Percentiles rank a stretch among this genome's conserved stretches.
These are phyloP conservation scores for Backusella circina DNA, from an alignment of 192 early-diverging fungal genomes.

Conservation along the genomic window DNA sequence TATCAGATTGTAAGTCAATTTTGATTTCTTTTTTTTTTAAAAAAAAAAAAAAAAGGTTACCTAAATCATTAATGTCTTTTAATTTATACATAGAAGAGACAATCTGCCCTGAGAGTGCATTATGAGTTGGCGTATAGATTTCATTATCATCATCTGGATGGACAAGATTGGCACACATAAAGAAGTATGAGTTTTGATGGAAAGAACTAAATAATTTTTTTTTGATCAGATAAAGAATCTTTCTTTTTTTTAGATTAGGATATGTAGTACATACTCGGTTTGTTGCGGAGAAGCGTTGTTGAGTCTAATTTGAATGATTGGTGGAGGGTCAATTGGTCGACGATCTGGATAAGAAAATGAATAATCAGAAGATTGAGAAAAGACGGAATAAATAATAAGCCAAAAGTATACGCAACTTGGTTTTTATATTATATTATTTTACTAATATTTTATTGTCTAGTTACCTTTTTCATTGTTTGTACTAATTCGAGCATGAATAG, in stretches of 20 bases:
- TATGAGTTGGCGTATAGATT: constrained; percentile 61
- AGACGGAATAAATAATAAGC: not conserved
- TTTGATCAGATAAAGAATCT: not conserved
- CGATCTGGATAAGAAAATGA: constrained; percentile 11
- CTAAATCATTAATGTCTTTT: constrained; percentile 71
- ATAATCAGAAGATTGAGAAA: not conserved
- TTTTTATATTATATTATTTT: not conserved
- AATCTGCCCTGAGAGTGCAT: constrained; percentile 79
- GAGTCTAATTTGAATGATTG: constrained; percentile 19
- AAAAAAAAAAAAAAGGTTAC: constrained; percentile 8
- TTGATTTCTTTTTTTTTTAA: not conserved
- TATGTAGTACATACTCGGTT: constrained; percentile 4
- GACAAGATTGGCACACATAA: constrained; percentile 89
- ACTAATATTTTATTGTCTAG: not conserved
- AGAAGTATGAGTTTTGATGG: constrained; percentile 83
- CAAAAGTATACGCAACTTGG: not conserved
- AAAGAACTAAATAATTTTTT: constrained; percentile 19
- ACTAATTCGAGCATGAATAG: constrained; percentile 8
- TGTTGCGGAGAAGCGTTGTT: constrained; percentile 4
- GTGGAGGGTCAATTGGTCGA: constrained; percentile 20
- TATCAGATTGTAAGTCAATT: not conserved
- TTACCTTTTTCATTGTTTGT: constrained; percentile 16
- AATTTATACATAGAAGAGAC: constrained; percentile 84
- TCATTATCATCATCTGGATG: constrained; percentile 68
- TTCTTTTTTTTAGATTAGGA: not conserved